phyloP scores from a whole-genome alignment of 352 stramenopile species.

The Pseudoperonospora humuli region DNA sequence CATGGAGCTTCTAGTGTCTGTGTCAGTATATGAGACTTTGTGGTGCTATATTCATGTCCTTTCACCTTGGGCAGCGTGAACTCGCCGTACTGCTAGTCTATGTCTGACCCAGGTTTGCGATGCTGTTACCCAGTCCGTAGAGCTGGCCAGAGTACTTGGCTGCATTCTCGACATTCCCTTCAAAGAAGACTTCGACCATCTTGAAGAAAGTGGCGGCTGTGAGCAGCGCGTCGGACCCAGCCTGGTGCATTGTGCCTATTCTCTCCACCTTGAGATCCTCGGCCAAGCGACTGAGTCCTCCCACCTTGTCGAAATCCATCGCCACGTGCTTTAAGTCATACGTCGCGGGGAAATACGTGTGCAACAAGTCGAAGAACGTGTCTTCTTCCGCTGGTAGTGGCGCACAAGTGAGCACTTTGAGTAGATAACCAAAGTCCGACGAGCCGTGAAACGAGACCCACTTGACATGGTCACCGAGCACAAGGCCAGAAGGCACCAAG shows the following conservation, averaged over 20 bases:
- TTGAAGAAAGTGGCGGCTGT: slow-evolving; percentile 92
- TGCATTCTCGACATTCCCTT: slow-evolving; percentile 78
- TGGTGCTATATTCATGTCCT: slow-evolving; percentile 20
- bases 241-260: slow-evolving; percentile 99
- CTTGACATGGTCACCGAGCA: slow-evolving; percentile 97
- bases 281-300: slow-evolving; percentile 93
- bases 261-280: slow-evolving; percentile 95
- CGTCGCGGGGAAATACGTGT: slow-evolving; percentile 97
- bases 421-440: slow-evolving; percentile 98
- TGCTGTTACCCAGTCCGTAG: slow-evolving; percentile 76
- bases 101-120: slow-evolving; percentile 28
- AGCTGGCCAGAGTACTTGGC: slow-evolving; percentile 81
- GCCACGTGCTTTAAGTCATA: slow-evolving; percentile 99
- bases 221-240: slow-evolving; percentile 95
- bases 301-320: slow-evolving; percentile 95
- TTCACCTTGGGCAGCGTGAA: slow-evolving; percentile 3
- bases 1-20: slow-evolving; percentile 7
- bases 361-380: slow-evolving; percentile 96
- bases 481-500: slow-evolving; percentile 95
- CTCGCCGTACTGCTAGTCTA: slow-evolving; percentile 20
- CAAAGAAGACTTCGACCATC: slow-evolving; percentile 85
- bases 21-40: slow-evolving; percentile 5
- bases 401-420: slow-evolving; percentile 93
- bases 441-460: slow-evolving; percentile 99
- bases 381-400: slow-evolving; percentile 85